phyloP scores from a whole-genome alignment of 768 basidiomycete species.

The Pleurotus ostreatus region DNA sequence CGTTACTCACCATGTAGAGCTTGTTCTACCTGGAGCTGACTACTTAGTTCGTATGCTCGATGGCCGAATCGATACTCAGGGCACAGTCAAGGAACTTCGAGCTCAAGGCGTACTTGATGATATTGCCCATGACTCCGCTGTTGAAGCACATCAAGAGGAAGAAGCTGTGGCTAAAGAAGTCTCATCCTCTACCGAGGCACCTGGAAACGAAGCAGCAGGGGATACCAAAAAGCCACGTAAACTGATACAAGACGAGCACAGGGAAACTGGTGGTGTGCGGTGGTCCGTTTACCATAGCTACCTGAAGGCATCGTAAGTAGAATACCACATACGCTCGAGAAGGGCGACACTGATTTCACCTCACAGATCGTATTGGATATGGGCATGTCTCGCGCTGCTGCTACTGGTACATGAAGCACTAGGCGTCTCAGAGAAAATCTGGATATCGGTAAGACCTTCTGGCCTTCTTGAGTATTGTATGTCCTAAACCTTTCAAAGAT shows the following conservation, averaged over 20 bases:
- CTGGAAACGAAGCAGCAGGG: conserved; percentile 14
- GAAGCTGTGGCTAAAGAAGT: conserved; percentile 25
- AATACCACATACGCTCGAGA: no score
- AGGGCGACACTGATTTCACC: not conserved
- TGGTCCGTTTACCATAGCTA: conserved; percentile 71
- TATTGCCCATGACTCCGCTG: conserved; percentile 49
- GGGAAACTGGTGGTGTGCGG: conserved; percentile 79
- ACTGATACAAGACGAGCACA: conserved; percentile 76
- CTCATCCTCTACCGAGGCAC: conserved; percentile 23
- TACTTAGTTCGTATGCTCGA: conserved; percentile 80
- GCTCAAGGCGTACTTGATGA: conserved; percentile 57
- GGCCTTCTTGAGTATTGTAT: no score
- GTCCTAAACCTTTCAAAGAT: conserved; percentile 24
- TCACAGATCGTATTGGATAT: conserved; percentile 60
- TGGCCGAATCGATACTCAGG: conserved; percentile 75
- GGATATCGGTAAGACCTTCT: conserved; percentile 56
- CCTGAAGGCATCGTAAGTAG: conserved; percentile 62
- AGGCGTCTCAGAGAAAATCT: conserved; percentile 59
- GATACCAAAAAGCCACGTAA: conserved; percentile 63
- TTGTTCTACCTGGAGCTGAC: conserved; percentile 69
- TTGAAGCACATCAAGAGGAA: conserved; percentile 45
- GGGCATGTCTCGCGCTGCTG: conserved; percentile 47
- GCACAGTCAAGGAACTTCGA: conserved; percentile 61
- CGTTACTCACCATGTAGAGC: conserved; percentile 82
- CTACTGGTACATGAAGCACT: conserved; percentile 43